phyloP scores from a whole-genome alignment of 23 red algal species.

The Cyanidium caldarium region DNA sequence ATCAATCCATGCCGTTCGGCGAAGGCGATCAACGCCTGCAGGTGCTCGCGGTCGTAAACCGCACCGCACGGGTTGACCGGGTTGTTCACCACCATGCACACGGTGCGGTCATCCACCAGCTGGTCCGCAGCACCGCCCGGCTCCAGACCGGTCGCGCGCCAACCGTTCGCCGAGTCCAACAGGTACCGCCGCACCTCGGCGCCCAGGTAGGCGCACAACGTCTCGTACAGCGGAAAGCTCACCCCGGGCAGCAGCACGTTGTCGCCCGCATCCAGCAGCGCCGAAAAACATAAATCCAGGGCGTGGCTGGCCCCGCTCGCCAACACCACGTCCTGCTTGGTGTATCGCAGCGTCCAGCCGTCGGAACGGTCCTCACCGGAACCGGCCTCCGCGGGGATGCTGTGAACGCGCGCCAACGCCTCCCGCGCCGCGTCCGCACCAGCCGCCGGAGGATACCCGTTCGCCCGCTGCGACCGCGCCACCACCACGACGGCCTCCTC shows the following conservation, averaged over 20 bases:
- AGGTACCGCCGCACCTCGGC: conserved; percentile 54
- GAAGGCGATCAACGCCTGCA: conserved; percentile 31
- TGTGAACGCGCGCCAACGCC: conserved; percentile 29
- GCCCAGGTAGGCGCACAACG: conserved; percentile 55
- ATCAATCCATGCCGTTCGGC: conserved; percentile 9
- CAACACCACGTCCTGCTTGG: conserved; percentile 44
- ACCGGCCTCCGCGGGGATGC: not conserved
- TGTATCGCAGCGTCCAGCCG: not conserved
- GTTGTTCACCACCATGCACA: conserved; percentile 85
- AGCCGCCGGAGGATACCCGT: conserved; percentile 75
- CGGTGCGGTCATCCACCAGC: conserved; percentile 50
- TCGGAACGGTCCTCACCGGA: not conserved
- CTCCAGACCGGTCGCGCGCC: conserved; percentile 44
- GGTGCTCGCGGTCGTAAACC: conserved; percentile 55
- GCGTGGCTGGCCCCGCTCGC: conserved; percentile 59
- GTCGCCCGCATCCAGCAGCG: conserved; percentile 65
- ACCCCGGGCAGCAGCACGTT: conserved; percentile 65
- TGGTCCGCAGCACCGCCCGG: conserved; percentile 12
- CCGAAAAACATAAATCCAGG: conserved; percentile 55
- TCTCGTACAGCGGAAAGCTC: conserved; percentile 84
- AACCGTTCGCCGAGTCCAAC: conserved; percentile 28
- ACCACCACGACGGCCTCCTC: conserved; percentile 19
- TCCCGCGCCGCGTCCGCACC: conserved; percentile 32
- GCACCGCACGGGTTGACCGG: conserved; percentile 88
- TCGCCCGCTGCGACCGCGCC: conserved; percentile 8